A percentile compares a stretch with the other conserved stretches of the same genome.
phyloP scores from a whole-genome alignment of 495 filamentous ascomycete genomes.

The Aspergillus sparsus region DNA sequence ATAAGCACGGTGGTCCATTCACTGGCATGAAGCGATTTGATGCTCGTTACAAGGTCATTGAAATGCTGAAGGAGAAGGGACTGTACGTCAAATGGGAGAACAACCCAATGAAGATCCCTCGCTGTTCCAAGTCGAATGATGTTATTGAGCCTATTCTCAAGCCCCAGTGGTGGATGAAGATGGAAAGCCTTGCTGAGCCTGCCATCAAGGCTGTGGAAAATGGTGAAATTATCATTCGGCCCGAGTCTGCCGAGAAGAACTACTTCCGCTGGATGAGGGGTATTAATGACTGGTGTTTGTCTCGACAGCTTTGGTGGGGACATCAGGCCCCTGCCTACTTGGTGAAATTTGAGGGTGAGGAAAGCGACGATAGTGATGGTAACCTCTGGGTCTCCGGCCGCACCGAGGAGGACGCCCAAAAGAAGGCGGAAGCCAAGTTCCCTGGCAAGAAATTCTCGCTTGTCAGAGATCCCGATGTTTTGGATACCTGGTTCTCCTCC shows the following conservation, averaged over 20 bases:
- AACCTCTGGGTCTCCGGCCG: slow-evolving; percentile 69
- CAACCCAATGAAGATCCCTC: slow-evolving; percentile 78
- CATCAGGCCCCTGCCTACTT: slow-evolving; percentile 77
- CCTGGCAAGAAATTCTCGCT: slow-evolving; percentile 69
- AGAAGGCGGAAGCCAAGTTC: slow-evolving; percentile 67
- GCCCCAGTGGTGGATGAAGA: slow-evolving; percentile 78
- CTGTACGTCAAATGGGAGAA: slow-evolving; percentile 76
- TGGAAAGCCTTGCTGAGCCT: slow-evolving; percentile 58
- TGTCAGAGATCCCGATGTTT: slow-evolving; percentile 67
- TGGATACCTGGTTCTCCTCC: slow-evolving; percentile 84
- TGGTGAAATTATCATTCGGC: slow-evolving; percentile 68
- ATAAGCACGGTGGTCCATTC: slow-evolving; percentile 61
- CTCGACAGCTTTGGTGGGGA: slow-evolving; percentile 84
- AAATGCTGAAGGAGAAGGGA: slow-evolving; percentile 67
- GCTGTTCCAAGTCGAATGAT: slow-evolving; percentile 74
- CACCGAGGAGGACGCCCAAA: slow-evolving; percentile 62
- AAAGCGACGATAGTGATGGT: slow-evolving; percentile 51
- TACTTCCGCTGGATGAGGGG: slow-evolving; percentile 73
- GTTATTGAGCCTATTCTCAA: slow-evolving; percentile 79
- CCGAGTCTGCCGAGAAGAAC: slow-evolving; percentile 67
- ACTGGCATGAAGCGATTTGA: slow-evolving; percentile 75
- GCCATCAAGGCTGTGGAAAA: slow-evolving; percentile 67
- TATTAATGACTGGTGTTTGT: slow-evolving; percentile 82
- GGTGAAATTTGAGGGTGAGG: slow-evolving; percentile 66
- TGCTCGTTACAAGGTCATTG: slow-evolving; percentile 68